A percentile compares a stretch with the other conserved stretches of the same genome.
phyloP scores from a whole-genome alignment of 2,329 filamentous ascomycete species.

The Proliferodiscus dingleyae region DNA sequence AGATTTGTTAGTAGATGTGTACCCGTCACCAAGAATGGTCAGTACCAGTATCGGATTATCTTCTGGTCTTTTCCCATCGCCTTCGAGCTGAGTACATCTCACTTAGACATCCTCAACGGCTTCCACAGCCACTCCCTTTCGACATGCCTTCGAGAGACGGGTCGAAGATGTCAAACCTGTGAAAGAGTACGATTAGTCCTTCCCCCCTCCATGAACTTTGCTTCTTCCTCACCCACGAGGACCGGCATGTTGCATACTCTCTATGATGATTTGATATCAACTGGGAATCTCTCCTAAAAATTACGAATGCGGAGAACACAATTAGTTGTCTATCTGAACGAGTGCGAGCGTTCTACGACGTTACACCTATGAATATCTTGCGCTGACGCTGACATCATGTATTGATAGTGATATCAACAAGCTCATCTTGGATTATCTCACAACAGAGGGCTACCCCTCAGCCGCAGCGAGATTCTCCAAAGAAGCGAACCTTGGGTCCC shows the following conservation, averaged over 20 bases:
- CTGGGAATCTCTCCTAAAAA: conserved; percentile 99
- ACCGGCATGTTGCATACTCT: conserved; percentile 30
- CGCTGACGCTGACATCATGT: conserved; percentile 18
- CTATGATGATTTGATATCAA: conserved; percentile 77
- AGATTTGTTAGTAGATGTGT: conserved; percentile 14
- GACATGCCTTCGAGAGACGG: conserved; percentile 66
- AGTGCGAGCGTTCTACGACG: conserved; percentile 20
- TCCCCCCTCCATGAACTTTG: conserved; percentile 5
- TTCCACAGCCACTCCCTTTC: conserved; percentile 61
- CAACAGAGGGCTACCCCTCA: conserved; percentile 89
- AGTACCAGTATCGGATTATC: too few species aligned
- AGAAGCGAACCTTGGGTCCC: conserved; percentile 80
- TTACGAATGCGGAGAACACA: conserved; percentile 77
- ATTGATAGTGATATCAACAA: conserved; percentile 81
- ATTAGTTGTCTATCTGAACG: conserved; percentile 74
- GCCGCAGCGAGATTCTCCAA: conserved; percentile 90
- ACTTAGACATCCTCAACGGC: conserved; percentile 36
- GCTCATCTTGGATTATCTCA: conserved; percentile 93
- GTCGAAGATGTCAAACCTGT: conserved; percentile 80
- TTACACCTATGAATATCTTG: background rate
- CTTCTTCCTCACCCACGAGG: conserved; percentile 4
- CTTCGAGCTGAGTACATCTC: too few species aligned
- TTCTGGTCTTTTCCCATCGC: background rate
- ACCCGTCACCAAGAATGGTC: conserved; percentile 28
- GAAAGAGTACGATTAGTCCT: conserved; percentile 68